phyloP scores from a whole-genome alignment of 2,329 filamentous ascomycete species.

The Colletotrichum zoysiae region DNA sequence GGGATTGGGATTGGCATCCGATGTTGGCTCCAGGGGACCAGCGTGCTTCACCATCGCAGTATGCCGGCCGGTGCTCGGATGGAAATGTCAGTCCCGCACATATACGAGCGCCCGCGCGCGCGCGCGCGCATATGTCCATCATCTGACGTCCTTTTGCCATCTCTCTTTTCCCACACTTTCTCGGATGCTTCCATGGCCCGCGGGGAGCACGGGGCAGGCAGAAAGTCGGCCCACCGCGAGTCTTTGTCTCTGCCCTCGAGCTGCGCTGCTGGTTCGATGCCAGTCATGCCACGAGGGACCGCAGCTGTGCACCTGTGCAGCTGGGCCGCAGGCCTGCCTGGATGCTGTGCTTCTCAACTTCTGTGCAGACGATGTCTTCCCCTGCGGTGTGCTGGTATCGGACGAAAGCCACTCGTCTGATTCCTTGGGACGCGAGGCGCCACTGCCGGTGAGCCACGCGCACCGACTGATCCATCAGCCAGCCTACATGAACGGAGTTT shows the following conservation, averaged over 20 bases:
- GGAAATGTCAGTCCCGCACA: constrained; percentile 22
- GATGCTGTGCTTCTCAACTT: not conserved
- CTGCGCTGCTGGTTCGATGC: constrained; percentile 11
- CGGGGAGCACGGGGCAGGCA: not conserved
- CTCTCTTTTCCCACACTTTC: too few species aligned
- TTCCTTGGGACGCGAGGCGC: constrained; percentile 19
- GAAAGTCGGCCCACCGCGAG: not conserved
- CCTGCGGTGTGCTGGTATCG: constrained; percentile 7
- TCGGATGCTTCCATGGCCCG: not conserved
- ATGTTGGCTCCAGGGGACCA: constrained; percentile 4
- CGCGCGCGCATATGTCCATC: not conserved
- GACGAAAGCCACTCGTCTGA: constrained; percentile 5
- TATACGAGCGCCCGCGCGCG: constrained; percentile 35
- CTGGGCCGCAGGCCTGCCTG: too few species aligned
- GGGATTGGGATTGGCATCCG: constrained; percentile 6
- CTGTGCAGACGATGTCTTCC: not conserved
- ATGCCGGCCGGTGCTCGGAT: constrained; percentile 21
- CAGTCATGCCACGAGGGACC: constrained; percentile 20
- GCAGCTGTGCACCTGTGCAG: not conserved
- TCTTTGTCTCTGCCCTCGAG: constrained; percentile 12
- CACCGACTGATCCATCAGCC: not conserved
- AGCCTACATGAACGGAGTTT: not conserved
- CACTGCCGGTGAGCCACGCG: not conserved
- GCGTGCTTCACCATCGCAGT: not conserved
- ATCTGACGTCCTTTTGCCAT: constrained; percentile 7